phyloP scores from a whole-genome alignment of 2,329 filamentous ascomycete genomes.

The Exophiala oligosperma region DNA sequence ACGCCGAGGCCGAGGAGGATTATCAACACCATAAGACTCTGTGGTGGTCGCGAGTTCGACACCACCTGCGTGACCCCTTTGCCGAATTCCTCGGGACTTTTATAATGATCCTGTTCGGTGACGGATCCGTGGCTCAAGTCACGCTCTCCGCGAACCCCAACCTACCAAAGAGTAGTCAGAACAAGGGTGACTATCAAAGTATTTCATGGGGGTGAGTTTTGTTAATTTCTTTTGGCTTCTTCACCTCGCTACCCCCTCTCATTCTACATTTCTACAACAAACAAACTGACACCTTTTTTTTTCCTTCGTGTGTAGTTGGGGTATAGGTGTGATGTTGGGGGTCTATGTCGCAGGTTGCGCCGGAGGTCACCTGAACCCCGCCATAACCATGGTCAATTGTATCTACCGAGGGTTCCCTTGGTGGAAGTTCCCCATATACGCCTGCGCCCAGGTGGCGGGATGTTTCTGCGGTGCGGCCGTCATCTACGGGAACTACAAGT shows the following conservation, averaged over 20 bases:
- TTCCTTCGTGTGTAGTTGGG: constrained; percentile 33
- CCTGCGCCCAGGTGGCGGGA: constrained; percentile 61
- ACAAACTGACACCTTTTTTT: neutral
- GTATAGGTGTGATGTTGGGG: constrained; percentile 63
- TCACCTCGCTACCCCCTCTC: too few relatives aligned
- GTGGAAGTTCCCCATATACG: constrained; percentile 63
- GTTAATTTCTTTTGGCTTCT: too few relatives aligned
- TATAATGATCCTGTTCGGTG: constrained; percentile 62
- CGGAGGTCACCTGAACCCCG: constrained; percentile 64
- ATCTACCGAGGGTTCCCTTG: constrained; percentile 61
- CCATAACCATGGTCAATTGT: constrained; percentile 65
- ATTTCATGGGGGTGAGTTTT: constrained; percentile 41
- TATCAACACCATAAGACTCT: constrained; percentile 38
- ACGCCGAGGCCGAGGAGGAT: constrained; percentile 28
- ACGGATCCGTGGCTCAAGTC: constrained; percentile 64
- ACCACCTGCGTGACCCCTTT: constrained; percentile 53
- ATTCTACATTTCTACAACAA: constrained; percentile 17
- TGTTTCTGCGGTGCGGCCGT: constrained; percentile 58
- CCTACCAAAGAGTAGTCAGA: constrained; percentile 25
- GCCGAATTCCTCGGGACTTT: constrained; percentile 64
- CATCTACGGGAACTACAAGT: constrained; percentile 58
- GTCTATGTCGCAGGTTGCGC: constrained; percentile 57
- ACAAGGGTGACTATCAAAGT: constrained; percentile 40
- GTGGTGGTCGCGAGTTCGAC: constrained; percentile 54
- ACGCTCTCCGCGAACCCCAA: constrained; percentile 46